Percentiles rank a stretch among this genome's conserved stretches.
These are phyloP conservation scores for Trichosporon sp. DNA, from an alignment of 1,284 basidiomycete genomes.

Conservation along the genomic window DNA sequence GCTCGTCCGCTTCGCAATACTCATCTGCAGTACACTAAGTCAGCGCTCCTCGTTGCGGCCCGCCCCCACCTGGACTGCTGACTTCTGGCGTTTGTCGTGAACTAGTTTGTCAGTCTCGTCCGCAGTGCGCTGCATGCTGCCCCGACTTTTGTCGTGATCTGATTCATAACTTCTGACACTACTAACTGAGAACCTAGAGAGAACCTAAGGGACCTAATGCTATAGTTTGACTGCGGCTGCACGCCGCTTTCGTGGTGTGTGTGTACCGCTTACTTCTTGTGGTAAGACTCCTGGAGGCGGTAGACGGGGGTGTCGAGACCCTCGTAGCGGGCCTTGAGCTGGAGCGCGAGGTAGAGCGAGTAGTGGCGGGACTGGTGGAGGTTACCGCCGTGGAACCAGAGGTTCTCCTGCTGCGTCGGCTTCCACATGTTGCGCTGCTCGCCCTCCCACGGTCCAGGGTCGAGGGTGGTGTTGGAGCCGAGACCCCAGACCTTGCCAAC, in stretches of 20 bases:
- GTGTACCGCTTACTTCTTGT: conserved; percentile 21
- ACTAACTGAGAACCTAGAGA: neutral
- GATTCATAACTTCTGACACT: conserved; percentile 4
- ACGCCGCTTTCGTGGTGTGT: neutral
- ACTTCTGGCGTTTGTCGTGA: too few relatives aligned
- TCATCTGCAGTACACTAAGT: too few relatives aligned
- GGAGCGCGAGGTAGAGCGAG: conserved; percentile 31
- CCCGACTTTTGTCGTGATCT: neutral
- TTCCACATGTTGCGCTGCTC: conserved; percentile 35
- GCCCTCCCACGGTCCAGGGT: conserved; percentile 33
- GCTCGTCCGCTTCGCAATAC: too few relatives aligned
- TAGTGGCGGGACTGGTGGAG: conserved; percentile 32
- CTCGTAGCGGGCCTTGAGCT: conserved; percentile 34
- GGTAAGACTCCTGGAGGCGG: conserved; percentile 30
- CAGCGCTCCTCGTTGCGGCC: too few relatives aligned
- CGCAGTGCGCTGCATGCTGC: too few relatives aligned
- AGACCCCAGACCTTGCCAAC: conserved; percentile 32
- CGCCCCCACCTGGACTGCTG: too few relatives aligned
- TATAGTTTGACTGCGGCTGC: neutral
- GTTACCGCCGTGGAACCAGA: conserved; percentile 32
- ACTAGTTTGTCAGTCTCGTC: too few relatives aligned
- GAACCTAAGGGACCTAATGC: neutral
- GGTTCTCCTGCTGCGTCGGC: conserved; percentile 28
- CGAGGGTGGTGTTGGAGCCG: conserved; percentile 28
- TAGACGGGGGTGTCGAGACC: conserved; percentile 31